Conservation (phyloP, 1,284 basidiomycete species). For the Exsudoporus floridanus region DNA sequence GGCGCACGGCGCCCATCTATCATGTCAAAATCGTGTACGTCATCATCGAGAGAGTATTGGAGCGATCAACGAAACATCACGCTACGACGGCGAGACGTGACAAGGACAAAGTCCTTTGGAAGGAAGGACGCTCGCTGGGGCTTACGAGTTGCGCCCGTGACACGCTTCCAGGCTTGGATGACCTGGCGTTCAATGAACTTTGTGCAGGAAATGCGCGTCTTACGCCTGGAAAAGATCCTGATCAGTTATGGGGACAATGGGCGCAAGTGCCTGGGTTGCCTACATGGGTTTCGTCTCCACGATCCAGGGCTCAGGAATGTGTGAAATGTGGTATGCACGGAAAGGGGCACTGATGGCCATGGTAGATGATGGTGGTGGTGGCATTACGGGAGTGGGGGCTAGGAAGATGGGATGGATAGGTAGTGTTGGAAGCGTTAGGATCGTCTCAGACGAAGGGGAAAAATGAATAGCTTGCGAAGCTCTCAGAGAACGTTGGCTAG, state of each 20-base stretch:
- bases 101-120: conserved; percentile 58
- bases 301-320: conserved; percentile 26
- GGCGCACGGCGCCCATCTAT: conserved; percentile 13
- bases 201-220: conserved; percentile 37
- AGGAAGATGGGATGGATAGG: neutral
- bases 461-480: conserved; percentile 23
- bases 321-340: conserved; percentile 16
- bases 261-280: neutral
- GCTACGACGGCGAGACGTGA: conserved; percentile 55
- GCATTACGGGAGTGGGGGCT: conserved; percentile 10
- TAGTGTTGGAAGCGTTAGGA: neutral
- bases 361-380: conserved; percentile 7
- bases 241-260: neutral
- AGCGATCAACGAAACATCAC: conserved; percentile 32
- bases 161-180: conserved; percentile 57
- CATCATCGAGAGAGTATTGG: conserved; percentile 3
- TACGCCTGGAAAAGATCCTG: conserved; percentile 14
- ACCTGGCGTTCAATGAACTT: conserved; percentile 58
- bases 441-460: conserved; percentile 33
- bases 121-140: conserved; percentile 52
- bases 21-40: conserved; percentile 7
- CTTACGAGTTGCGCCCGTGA: conserved; percentile 54
- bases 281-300: conserved; percentile 30
- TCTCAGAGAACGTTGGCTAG: conserved; percentile 24
- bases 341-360: conserved; percentile 7